Conservation (phyloP, 164 flowering plant genomes). For the Kalanchoe fedtschenkoi region DNA sequence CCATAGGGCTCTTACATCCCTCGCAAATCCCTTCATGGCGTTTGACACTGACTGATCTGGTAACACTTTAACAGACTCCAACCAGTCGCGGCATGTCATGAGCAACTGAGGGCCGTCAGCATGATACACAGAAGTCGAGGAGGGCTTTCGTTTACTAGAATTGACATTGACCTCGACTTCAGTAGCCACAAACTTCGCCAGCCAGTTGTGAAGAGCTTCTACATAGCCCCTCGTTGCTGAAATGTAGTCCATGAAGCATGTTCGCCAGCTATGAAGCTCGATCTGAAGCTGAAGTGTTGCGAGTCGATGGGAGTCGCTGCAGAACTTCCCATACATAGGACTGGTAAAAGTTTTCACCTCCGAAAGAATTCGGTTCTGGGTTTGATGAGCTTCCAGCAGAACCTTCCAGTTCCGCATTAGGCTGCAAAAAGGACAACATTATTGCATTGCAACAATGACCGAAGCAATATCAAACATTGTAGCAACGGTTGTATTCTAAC, state of each 20-base stretch:
- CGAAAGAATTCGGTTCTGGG: constrained; percentile 59
- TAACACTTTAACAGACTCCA: constrained; percentile 40
- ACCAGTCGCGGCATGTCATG: constrained; percentile 58
- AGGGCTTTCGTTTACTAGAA: constrained; percentile 25
- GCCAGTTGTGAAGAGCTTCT: constrained; percentile 71
- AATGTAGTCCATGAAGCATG: constrained; percentile 48
- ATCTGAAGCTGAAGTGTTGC: constrained; percentile 80
- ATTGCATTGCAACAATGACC: neutral
- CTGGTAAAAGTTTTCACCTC: constrained; percentile 64
- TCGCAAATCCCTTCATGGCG: constrained; percentile 61
- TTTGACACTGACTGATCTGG: constrained; percentile 53
- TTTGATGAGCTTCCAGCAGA: constrained; percentile 81
- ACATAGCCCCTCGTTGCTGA: constrained; percentile 59
- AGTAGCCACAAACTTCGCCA: constrained; percentile 63
- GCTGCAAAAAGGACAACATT: constrained; percentile 34
- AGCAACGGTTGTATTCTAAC: constrained; percentile 25
- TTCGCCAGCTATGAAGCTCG: constrained; percentile 77
- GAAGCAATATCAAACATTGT: neutral
- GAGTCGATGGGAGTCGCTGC: constrained; percentile 60
- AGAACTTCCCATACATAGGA: constrained; percentile 61
- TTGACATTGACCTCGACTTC: constrained; percentile 54
- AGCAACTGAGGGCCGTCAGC: constrained; percentile 58
- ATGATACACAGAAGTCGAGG: constrained; percentile 28
- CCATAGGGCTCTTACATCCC: constrained; percentile 68
- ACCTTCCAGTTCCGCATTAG: constrained; percentile 55